Evolutionary conservation across 345 rosid genomes (phyloP).

Genomic region (Salix exigua): DNA sequence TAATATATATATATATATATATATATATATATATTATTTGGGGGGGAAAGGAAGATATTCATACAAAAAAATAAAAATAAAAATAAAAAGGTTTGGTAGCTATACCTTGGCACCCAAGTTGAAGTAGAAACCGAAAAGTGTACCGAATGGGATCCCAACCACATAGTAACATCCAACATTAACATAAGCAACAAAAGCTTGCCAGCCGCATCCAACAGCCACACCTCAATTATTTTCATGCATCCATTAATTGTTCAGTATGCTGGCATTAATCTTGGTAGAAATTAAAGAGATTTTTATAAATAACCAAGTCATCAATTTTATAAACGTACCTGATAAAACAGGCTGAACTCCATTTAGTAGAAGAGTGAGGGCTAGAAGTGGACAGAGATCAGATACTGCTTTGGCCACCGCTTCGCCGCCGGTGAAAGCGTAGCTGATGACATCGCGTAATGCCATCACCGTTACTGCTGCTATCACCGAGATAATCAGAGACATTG

Average conservation of each 20-base stretch:
- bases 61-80: neutral
- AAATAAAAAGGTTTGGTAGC: neutral
- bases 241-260: neutral
- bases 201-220: slow-evolving; percentile 91
- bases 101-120: slow-evolving; percentile 60
- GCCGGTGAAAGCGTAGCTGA: slow-evolving; percentile 62
- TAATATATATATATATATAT: no score
- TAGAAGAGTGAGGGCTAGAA: slow-evolving; percentile 54
- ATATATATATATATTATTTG: neutral
- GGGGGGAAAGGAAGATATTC: no score
- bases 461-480: slow-evolving; percentile 31
- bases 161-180: slow-evolving; percentile 66
- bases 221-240: slow-evolving; percentile 41
- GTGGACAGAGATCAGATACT: slow-evolving; percentile 63
- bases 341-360: slow-evolving; percentile 78
- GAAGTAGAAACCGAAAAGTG: slow-evolving; percentile 57
- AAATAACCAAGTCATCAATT: neutral
- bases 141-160: slow-evolving; percentile 65
- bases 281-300: neutral
- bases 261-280: neutral
- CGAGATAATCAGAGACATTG: slow-evolving; percentile 39
- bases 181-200: slow-evolving; percentile 64
- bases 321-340: slow-evolving; percentile 44
- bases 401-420: slow-evolving; percentile 59
- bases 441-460: slow-evolving; percentile 37